Evolutionary conservation across 2,329 filamentous ascomycete genomes (phyloP).

Genomic region (Colletotrichum eleusines): DNA sequence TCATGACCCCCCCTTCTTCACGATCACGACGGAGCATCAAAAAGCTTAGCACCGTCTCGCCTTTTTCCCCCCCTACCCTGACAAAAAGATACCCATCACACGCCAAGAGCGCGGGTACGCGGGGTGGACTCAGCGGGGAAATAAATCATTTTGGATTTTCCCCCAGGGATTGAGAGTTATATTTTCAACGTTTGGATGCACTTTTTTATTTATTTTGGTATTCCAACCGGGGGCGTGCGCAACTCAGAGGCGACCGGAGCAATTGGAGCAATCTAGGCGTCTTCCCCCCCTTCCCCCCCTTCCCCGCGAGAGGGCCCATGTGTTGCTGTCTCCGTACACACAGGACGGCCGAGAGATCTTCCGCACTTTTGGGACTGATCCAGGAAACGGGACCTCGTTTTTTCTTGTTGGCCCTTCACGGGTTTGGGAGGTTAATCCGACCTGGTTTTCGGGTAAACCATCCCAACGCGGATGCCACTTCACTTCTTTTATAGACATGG

Average conservation of each 20-base stretch:
- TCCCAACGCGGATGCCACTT: neutral
- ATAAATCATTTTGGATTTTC: neutral
- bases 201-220: neutral
- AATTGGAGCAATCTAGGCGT: constrained; percentile 38
- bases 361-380: neutral
- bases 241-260: constrained; percentile 19
- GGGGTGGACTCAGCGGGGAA: constrained; percentile 8
- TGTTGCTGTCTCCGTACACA: neutral
- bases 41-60: constrained; percentile 22
- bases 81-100: constrained; percentile 30
- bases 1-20: constrained; percentile 25
- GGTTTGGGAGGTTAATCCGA: neutral
- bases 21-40: constrained; percentile 15
- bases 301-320: neutral
- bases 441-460: neutral
- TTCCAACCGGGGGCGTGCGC: constrained; percentile 6
- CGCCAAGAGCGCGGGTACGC: constrained; percentile 19
- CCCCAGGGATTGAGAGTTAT: constrained; percentile 24
- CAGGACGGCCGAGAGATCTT: neutral
- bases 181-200: neutral
- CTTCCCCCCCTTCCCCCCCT: constrained; percentile 10
- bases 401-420: neutral
- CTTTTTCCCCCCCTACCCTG: neutral
- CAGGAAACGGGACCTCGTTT: neutral
- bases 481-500: neutral